Evolutionary conservation across 805 yeast genomes (phyloP).

Genomic region (Suhomyces sp.): DNA sequence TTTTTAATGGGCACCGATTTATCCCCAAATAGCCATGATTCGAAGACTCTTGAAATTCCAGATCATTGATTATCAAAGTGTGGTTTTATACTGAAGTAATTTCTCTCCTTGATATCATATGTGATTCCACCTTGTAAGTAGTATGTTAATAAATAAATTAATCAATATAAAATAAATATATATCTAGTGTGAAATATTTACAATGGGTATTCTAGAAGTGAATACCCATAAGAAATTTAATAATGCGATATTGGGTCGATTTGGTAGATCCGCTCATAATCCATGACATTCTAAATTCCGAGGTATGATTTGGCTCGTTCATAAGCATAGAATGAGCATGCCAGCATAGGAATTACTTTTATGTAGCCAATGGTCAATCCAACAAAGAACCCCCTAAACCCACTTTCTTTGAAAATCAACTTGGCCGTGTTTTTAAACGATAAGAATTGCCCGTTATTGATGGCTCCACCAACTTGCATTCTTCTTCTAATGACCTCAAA

Average conservation of each 20-base stretch:
- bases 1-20: slow-evolving; percentile 33
- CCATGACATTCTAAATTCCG: slow-evolving; percentile 46
- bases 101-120: too few species aligned
- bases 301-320: slow-evolving; percentile 75
- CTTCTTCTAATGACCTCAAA: slow-evolving; percentile 92
- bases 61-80: too few species aligned
- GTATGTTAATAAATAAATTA: slow-evolving; percentile 1
- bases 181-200: slow-evolving; percentile 4
- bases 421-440: slow-evolving; percentile 55
- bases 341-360: slow-evolving; percentile 95
- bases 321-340: slow-evolving; percentile 92
- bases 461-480: slow-evolving; percentile 91
- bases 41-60: neutral
- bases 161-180: slow-evolving; percentile 1
- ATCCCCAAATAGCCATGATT: neutral
- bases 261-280: too few species aligned
- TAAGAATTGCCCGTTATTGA: slow-evolving; percentile 56
- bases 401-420: slow-evolving; percentile 68
- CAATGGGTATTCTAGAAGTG: slow-evolving; percentile 2
- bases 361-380: slow-evolving; percentile 95
- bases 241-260: too few species aligned
- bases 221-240: too few species aligned
- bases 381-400: slow-evolving; percentile 85
- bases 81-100: too few species aligned
- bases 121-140: slow-evolving; percentile 7